Percentiles rank a stretch among this genome's conserved stretches.
phyloP scores from a whole-genome alignment of 2,329 filamentous ascomycete genomes.

The Cercospora sojina region DNA sequence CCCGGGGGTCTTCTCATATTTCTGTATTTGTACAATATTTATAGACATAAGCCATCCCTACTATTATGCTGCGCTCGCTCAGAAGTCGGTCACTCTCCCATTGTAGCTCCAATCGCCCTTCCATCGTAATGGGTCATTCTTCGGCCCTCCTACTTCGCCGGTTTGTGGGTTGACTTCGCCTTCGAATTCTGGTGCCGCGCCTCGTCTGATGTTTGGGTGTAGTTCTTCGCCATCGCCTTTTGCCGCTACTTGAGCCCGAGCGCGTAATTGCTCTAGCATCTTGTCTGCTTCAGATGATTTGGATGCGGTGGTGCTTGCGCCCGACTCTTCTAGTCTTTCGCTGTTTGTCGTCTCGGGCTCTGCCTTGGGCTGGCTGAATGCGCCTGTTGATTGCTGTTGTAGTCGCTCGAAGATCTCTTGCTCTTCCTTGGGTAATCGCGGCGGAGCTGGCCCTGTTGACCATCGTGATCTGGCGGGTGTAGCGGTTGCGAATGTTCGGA shows the following conservation, averaged over 20 bases:
- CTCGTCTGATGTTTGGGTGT: slow-evolving; percentile 69
- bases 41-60: slow-evolving; percentile 1
- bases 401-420: slow-evolving; percentile 89
- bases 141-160: slow-evolving; percentile 92
- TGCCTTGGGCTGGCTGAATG: slow-evolving; percentile 64
- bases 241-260: slow-evolving; percentile 50
- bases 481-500: slow-evolving; percentile 40
- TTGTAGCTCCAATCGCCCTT: slow-evolving; percentile 88
- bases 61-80: slow-evolving; percentile 24
- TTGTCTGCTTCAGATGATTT: slow-evolving; percentile 28
- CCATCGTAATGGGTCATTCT: slow-evolving; percentile 94
- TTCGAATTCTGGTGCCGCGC: slow-evolving; percentile 86
- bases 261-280: slow-evolving; percentile 33
- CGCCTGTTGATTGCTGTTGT: slow-evolving; percentile 73
- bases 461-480: slow-evolving; percentile 45
- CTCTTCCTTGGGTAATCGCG: slow-evolving; percentile 80
- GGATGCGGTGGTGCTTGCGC: slow-evolving; percentile 6
- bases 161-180: slow-evolving; percentile 91
- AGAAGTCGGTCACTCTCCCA: slow-evolving; percentile 90
- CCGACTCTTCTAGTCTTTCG: slow-evolving; percentile 3
- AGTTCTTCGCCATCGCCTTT: slow-evolving; percentile 63
- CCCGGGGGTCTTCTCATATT: neutral
- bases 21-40: slow-evolving; percentile 2
- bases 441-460: slow-evolving; percentile 65
- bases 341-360: slow-evolving; percentile 8